Evolutionary conservation across 768 basidiomycete genomes (phyloP).

Genomic region (Trametopsis cervina): DNA sequence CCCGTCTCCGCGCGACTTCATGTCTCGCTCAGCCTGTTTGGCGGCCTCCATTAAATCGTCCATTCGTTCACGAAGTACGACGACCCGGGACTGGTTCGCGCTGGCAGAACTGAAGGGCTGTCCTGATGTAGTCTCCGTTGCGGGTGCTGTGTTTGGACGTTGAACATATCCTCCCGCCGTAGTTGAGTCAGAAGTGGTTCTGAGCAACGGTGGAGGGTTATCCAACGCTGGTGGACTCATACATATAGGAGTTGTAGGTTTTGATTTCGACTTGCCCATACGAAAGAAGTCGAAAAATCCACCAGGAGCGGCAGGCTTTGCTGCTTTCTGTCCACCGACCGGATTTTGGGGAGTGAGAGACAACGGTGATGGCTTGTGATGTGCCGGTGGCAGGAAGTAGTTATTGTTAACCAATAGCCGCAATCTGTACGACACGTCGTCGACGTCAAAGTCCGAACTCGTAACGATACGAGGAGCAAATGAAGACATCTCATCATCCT

Average conservation of each 20-base stretch:
- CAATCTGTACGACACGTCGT: slow-evolving; percentile 82
- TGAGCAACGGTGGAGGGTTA: slow-evolving; percentile 25
- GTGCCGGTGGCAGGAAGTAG: slow-evolving; percentile 85
- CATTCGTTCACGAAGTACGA: slow-evolving; percentile 81
- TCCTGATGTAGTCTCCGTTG: slow-evolving; percentile 26
- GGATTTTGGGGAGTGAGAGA: slow-evolving; percentile 45
- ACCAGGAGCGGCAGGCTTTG: slow-evolving; percentile 37
- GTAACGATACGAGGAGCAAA: slow-evolving; percentile 19
- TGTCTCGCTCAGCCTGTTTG: slow-evolving; percentile 67
- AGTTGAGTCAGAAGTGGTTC: slow-evolving; percentile 63
- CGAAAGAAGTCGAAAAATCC: slow-evolving; percentile 66
- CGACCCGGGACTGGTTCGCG: slow-evolving; percentile 37
- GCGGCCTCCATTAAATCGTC: slow-evolving; percentile 62
- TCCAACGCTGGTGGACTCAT: slow-evolving; percentile 19
- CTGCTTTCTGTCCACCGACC: slow-evolving; percentile 34
- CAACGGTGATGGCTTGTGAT: slow-evolving; percentile 69
- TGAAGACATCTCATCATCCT: slow-evolving; percentile 37
- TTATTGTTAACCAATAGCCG: slow-evolving; percentile 80
- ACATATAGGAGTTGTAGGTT: slow-evolving; percentile 39
- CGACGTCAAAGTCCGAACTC: slow-evolving; percentile 36
- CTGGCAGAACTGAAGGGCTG: slow-evolving; percentile 28
- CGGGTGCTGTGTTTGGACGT: slow-evolving; percentile 14
- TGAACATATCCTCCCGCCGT: slow-evolving; percentile 35
- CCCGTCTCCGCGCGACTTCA: slow-evolving; percentile 47
- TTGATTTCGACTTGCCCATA: slow-evolving; percentile 59